These are phyloP conservation scores for Ceraceosorus guamensis DNA, from an alignment of 1,284 basidiomycete genomes.

Conservation along the genomic window DNA sequence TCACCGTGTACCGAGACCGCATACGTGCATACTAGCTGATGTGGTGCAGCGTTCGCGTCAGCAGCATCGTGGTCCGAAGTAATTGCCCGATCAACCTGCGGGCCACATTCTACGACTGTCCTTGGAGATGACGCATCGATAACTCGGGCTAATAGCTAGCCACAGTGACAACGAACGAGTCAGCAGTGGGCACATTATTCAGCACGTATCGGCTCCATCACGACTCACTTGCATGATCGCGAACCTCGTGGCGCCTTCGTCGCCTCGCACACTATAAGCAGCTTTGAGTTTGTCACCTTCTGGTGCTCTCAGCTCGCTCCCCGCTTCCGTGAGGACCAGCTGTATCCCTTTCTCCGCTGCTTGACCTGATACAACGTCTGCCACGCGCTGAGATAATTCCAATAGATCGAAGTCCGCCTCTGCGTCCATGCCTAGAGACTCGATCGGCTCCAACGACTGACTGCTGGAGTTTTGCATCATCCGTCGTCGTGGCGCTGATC, in stretches of 20 bases:
- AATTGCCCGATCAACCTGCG: too few species aligned
- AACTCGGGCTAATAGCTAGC: too few species aligned
- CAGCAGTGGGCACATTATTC: too few species aligned
- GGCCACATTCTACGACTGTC: too few species aligned
- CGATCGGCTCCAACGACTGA: background rate
- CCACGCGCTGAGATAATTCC: conserved; percentile 22
- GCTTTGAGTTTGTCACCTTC: conserved; percentile 16
- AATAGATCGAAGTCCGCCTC: conserved; percentile 20
- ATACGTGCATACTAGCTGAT: too few species aligned
- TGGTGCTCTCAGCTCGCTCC: conserved; percentile 10
- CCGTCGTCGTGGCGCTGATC: too few species aligned
- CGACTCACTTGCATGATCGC: conserved; percentile 2
- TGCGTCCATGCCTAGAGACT: background rate
- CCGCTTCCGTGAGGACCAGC: conserved; percentile 20
- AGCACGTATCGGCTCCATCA: too few species aligned
- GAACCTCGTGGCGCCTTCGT: conserved; percentile 6
- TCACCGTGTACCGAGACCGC: too few species aligned
- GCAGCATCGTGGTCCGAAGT: too few species aligned
- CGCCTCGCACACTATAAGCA: conserved; percentile 15
- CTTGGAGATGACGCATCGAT: too few species aligned
- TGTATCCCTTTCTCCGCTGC: conserved; percentile 27
- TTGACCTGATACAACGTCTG: conserved; percentile 27
- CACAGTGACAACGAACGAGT: too few species aligned
- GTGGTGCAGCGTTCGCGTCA: too few species aligned
- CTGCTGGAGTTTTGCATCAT: background rate